A percentile compares a stretch with the other conserved stretches of the same genome.
Evolutionary conservation across 257 asterid genomes (phyloP).

Genomic region (Solanum ossicruentum): DNA sequence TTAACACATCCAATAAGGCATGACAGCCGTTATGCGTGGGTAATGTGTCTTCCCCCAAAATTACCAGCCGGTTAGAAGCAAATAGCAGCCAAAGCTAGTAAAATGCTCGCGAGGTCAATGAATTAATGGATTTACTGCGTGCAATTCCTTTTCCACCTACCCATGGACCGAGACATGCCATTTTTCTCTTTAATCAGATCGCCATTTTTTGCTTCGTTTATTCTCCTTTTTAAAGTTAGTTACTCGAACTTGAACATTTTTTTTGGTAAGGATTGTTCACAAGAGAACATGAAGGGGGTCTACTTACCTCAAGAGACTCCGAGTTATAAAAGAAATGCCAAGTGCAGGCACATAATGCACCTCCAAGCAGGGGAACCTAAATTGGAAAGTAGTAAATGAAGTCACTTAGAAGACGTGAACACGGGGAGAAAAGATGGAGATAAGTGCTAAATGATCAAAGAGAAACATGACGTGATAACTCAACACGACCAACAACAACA

Average conservation of each 20-base stretch:
- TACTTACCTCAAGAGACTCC: constrained; percentile 81
- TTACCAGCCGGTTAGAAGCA: neutral
- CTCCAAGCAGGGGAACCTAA: constrained; percentile 94
- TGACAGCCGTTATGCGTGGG: neutral
- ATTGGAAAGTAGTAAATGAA: constrained; percentile 7
- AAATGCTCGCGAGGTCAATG: neutral
- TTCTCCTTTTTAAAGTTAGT: neutral
- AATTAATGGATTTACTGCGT: neutral
- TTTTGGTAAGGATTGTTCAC: neutral
- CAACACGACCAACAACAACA: neutral
- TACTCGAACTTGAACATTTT: neutral
- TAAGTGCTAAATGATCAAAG: neutral
- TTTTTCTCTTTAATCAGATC: neutral
- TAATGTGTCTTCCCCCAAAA: neutral
- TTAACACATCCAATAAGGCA: neutral
- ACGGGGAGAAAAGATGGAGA: neutral
- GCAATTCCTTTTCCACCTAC: too few species aligned
- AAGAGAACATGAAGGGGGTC: neutral
- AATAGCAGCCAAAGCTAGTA: neutral
- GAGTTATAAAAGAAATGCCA: constrained; percentile 99
- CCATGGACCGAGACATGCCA: neutral
- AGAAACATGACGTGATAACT: neutral
- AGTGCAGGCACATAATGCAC: constrained; percentile 96
- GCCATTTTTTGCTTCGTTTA: neutral
- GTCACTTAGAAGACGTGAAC: neutral